Conservation (phyloP, 148 eudicot species). For the Camellia sinensis region DNA sequence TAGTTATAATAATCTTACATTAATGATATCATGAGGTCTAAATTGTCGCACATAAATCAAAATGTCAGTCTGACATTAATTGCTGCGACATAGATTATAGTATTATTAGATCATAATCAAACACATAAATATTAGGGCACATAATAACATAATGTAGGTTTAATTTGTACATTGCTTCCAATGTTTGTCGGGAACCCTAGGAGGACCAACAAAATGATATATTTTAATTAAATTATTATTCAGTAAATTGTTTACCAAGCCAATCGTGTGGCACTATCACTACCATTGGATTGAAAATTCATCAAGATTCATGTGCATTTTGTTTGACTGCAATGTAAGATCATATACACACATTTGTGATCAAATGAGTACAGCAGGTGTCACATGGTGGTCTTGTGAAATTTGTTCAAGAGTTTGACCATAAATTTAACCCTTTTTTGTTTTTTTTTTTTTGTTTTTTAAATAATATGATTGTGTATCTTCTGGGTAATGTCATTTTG, state of each 20-base stretch:
- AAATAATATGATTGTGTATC: background rate
- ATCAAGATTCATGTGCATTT: background rate
- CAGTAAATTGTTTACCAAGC: background rate
- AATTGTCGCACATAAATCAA: conserved; percentile 9
- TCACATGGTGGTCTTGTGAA: background rate
- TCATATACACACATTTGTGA: background rate
- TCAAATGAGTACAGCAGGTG: background rate
- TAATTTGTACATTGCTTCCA: conserved; percentile 12
- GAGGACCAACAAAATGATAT: background rate
- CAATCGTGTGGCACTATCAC: background rate
- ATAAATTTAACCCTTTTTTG: background rate
- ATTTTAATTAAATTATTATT: background rate
- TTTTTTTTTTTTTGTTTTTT: background rate
- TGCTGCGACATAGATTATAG: background rate
- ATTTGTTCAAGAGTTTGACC: background rate
- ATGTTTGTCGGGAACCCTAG: conserved; percentile 26
- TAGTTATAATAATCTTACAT: conserved; percentile 11
- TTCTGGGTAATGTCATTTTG: background rate
- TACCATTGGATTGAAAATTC: background rate
- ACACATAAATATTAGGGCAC: background rate
- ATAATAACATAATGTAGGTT: background rate
- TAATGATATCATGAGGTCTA: conserved; percentile 14
- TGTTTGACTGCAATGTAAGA: background rate
- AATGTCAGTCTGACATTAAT: conserved; percentile 18
- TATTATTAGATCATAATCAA: background rate